These are phyloP conservation scores for Aspergillus sergii DNA, from an alignment of 2,329 filamentous ascomycete species.

Conservation along the genomic window DNA sequence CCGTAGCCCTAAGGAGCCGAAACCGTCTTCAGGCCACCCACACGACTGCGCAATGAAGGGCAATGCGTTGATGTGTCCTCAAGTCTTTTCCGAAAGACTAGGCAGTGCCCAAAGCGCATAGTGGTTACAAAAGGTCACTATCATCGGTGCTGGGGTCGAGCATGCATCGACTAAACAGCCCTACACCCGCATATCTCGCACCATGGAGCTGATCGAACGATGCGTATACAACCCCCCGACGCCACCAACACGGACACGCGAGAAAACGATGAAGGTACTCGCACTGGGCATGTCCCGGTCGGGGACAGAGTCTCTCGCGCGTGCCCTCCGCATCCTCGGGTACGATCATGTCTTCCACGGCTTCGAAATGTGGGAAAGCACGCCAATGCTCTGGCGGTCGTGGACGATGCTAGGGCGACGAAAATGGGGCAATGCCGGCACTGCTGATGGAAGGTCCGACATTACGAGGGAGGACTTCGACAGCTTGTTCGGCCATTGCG, in stretches of 20 bases:
- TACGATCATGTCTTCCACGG: too few species aligned
- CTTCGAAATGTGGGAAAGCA: conserved; percentile 11
- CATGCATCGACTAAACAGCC: neutral
- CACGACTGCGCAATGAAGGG: too few species aligned
- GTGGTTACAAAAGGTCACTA: neutral
- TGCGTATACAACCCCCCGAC: neutral
- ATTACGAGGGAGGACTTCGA: conserved; percentile 14
- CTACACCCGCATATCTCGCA: neutral
- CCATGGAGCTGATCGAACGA: conserved; percentile 2
- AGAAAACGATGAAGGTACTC: conserved; percentile 25
- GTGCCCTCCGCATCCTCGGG: conserved; percentile 25
- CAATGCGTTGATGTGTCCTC: too few species aligned
- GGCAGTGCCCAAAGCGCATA: too few species aligned
- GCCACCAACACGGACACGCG: neutral
- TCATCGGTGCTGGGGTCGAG: neutral
- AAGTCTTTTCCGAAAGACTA: too few species aligned
- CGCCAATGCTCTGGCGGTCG: conserved; percentile 9
- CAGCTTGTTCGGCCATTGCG: conserved; percentile 12
- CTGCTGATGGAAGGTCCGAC: neutral
- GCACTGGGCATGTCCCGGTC: conserved; percentile 29
- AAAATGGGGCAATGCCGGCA: too few species aligned
- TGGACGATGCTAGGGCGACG: conserved; percentile 8
- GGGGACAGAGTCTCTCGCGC: conserved; percentile 27
- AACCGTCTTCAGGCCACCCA: too few species aligned
- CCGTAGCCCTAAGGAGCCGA: too few species aligned